phyloP scores from a whole-genome alignment of 805 yeast species.

The Zygosaccharomyces siamensis region DNA sequence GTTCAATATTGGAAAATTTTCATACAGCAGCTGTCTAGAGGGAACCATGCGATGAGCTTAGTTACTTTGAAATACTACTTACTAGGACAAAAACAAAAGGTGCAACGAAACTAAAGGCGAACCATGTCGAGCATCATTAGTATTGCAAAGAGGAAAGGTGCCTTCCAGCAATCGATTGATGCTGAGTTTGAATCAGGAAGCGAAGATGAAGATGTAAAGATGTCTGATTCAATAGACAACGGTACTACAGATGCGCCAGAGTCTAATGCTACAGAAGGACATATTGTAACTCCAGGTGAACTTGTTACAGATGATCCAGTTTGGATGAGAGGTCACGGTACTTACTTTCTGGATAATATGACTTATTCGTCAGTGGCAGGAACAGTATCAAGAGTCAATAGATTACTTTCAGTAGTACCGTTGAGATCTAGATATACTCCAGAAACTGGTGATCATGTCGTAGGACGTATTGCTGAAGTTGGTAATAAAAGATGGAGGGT shows the following conservation, averaged over 20 bases:
- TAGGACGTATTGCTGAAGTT: constrained; percentile 91
- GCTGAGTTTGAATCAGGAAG: constrained; percentile 14
- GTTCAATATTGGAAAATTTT: constrained; percentile 18
- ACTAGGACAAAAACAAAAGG: neutral
- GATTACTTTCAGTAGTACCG: constrained; percentile 79
- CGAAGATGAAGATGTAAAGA: constrained; percentile 40
- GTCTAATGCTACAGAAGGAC: constrained; percentile 27
- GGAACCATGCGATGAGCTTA: constrained; percentile 6
- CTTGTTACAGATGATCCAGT: constrained; percentile 90
- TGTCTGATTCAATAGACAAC: constrained; percentile 36
- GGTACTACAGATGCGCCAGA: constrained; percentile 32
- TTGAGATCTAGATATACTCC: constrained; percentile 84
- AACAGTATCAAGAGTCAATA: constrained; percentile 76
- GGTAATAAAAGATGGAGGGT: constrained; percentile 95
- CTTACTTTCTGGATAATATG: constrained; percentile 67
- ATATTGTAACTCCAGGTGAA: constrained; percentile 91
- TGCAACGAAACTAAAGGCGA: neutral
- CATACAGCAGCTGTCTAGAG: constrained; percentile 3
- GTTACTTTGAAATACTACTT: neutral
- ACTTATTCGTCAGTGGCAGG: constrained; percentile 95
- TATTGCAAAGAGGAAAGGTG: constrained; percentile 26
- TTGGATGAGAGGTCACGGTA: constrained; percentile 99
- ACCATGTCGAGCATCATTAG: constrained; percentile 30
- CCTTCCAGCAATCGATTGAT: constrained; percentile 20
- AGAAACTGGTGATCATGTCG: constrained; percentile 93